Evolutionary conservation across 148 eudicot genomes (phyloP), one percentile per base, ranked within the genome.

Genomic region (Silene uniflora): DNA sequence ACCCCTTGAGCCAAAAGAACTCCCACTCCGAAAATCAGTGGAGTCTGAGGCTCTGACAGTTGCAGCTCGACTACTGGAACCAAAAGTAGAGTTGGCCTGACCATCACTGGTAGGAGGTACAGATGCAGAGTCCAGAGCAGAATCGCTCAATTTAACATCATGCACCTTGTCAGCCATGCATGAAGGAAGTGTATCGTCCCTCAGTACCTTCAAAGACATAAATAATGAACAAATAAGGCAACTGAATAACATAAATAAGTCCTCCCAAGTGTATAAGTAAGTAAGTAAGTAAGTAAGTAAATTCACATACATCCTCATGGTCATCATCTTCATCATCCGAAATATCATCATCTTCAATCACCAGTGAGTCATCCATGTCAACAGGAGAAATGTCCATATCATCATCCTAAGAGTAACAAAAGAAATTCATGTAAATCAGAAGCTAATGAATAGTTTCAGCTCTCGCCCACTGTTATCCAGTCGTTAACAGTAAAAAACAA

Each of bases 301-400:
- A 66, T 73, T 59, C 21, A 60, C 92, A 78, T 92, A 96, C 99
- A 84, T 92, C 97, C 75, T 91, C 98, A 60, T 89, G 89, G 78
- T 90, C 98, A 54, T 91, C 97, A 32, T 94, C 98, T 61, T 91
- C 93, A 56, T 92, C 99, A 72, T 92, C 98, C 0, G 97, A 92
- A 58, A 91, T 83, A 67, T 92, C 94, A 49, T 96, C 95, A 82
- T 95, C 96, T 79, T 96, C 99, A 76, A 96, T 92, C 77, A 96
- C 93, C 86, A 92, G 80, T 5, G 91, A 89, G 73, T 96, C 99
- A 73, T 95, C 98, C 71, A 92, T 88, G 79, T 92, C 99, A 46
- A 87, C 90, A 68, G 89, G 98, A 65, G 99, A 88, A 78, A 91
- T 87, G 64, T 92, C 98, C 76, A 93, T 67, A 75, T 92, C 99